These are phyloP conservation scores for Magnolia changhungtana DNA, from an alignment of 164 flowering plant species.

Conservation along the genomic window DNA sequence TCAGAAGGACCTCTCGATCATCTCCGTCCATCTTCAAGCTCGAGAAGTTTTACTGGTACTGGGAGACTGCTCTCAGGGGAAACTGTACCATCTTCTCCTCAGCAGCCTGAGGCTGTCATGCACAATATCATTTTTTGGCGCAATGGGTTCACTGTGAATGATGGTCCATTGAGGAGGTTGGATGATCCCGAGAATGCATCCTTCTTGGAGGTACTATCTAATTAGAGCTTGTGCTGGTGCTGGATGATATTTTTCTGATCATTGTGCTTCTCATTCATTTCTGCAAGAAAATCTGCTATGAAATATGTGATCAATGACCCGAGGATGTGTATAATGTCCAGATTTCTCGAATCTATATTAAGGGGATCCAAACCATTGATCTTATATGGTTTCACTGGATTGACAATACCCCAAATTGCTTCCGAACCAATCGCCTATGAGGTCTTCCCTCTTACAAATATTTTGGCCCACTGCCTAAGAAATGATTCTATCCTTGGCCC, in stretches of 20 bases:
- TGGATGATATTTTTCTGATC: not conserved
- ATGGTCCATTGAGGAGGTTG: slow-evolving; percentile 79
- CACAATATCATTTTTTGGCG: slow-evolving; percentile 73
- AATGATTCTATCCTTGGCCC: no score
- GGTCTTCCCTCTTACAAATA: no score
- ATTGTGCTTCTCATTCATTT: not conserved
- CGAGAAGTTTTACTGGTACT: slow-evolving; percentile 73
- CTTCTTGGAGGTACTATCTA: slow-evolving; percentile 56
- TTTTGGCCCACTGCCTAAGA: no score
- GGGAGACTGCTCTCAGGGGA: slow-evolving; percentile 76
- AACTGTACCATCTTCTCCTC: slow-evolving; percentile 46
- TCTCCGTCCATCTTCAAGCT: slow-evolving; percentile 53
- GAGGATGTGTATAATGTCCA: no score
- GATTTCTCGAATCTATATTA: no score
- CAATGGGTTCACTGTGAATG: slow-evolving; percentile 85
- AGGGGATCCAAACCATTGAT: no score
- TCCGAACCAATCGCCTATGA: no score
- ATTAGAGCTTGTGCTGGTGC: not conserved
- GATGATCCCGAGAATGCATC: slow-evolving; percentile 82
- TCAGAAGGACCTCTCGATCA: slow-evolving; percentile 63
- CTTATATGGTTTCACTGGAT: no score
- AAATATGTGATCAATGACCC: no score
- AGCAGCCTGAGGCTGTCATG: slow-evolving; percentile 45
- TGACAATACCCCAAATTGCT: no score
- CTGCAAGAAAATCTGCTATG: not conserved